A percentile compares a stretch with the other conserved stretches of the same genome.
These are phyloP conservation scores for Diplodia scrobiculata DNA, from an alignment of 2,329 filamentous ascomycete genomes.

Conservation along the genomic window DNA sequence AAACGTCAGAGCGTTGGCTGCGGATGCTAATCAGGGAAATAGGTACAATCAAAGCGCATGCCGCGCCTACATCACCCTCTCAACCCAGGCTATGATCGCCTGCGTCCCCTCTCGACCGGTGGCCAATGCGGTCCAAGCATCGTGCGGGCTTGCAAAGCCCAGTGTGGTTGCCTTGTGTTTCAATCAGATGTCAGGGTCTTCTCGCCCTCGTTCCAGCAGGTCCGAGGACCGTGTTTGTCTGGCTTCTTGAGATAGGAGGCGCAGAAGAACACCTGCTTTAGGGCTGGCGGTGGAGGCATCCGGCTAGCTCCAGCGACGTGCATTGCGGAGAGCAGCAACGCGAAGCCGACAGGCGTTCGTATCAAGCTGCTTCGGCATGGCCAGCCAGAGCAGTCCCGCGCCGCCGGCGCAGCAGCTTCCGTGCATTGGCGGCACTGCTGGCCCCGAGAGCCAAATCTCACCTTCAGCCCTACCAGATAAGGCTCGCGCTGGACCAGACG, in stretches of 20 bases:
- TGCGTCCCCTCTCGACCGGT: not conserved
- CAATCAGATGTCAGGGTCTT: slow-evolving; percentile 10
- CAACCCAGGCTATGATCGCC: slow-evolving; percentile 11
- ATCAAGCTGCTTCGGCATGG: slow-evolving; percentile 14
- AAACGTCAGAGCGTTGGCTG: not conserved
- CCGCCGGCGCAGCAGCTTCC: not conserved
- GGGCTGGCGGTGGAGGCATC: slow-evolving; percentile 5
- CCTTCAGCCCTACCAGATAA: slow-evolving; percentile 30
- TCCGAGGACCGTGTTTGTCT: not conserved
- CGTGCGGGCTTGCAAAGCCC: not conserved
- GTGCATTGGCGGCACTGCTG: slow-evolving; percentile 18
- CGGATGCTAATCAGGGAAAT: slow-evolving; percentile 13
- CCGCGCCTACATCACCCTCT: slow-evolving; percentile 23
- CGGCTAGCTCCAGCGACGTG: slow-evolving; percentile 20
- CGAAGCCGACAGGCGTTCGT: slow-evolving; percentile 4
- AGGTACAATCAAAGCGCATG: slow-evolving; percentile 16
- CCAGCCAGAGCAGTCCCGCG: not conserved
- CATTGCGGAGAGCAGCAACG: slow-evolving; percentile 4
- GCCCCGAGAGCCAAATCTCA: slow-evolving; percentile 27
- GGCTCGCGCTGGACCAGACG: slow-evolving; percentile 12
- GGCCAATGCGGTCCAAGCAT: not conserved
- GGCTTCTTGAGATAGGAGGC: not conserved
- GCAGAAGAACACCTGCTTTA: slow-evolving; percentile 11
- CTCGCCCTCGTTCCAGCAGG: slow-evolving; percentile 1
- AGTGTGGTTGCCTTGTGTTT: not conserved